Percentiles rank a stretch among this genome's conserved stretches.
Evolutionary conservation across 352 stramenopile species (phyloP).

Genomic region (Hyaloperonospora brassicae): DNA sequence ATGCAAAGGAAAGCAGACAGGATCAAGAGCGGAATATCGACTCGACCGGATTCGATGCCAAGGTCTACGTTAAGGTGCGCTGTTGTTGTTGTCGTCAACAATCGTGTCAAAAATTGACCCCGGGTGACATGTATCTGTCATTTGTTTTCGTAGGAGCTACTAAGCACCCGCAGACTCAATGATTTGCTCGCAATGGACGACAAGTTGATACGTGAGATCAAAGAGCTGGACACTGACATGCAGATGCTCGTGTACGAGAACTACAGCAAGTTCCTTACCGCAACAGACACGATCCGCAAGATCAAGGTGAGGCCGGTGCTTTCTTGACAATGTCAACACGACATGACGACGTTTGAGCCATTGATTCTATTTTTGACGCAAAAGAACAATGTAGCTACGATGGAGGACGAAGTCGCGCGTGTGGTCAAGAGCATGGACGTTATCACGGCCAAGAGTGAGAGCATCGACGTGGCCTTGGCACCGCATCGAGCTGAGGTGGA

Average conservation of each 20-base stretch:
- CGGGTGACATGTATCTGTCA: no score
- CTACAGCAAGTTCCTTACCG: constrained; percentile 99
- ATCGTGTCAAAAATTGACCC: background rate
- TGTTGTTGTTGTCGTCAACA: background rate
- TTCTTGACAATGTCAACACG: constrained; percentile 4
- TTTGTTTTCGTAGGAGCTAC: constrained; percentile 32
- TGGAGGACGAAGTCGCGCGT: constrained; percentile 84
- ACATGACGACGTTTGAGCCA: constrained; percentile 1
- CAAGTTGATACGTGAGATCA: constrained; percentile 83
- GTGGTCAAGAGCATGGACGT: constrained; percentile 86
- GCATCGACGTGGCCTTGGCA: constrained; percentile 84
- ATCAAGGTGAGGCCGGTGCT: constrained; percentile 61
- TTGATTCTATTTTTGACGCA: constrained; percentile 1
- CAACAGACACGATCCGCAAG: constrained; percentile 97
- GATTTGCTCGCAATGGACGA: constrained; percentile 70
- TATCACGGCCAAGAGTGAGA: constrained; percentile 79
- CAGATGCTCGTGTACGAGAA: constrained; percentile 99
- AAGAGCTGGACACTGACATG: constrained; percentile 97
- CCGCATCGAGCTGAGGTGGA: constrained; percentile 87
- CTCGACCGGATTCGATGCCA: constrained; percentile 54
- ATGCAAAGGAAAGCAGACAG: constrained; percentile 62
- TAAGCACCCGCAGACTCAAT: constrained; percentile 51
- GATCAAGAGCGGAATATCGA: constrained; percentile 71
- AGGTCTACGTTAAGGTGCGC: constrained; percentile 66
- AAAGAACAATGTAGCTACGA: constrained; percentile 85